Evolutionary conservation across 176 grass and related monocot species (phyloP), one percentile per base, ranked within the genome.

Genomic region (Puya raimondii): DNA sequence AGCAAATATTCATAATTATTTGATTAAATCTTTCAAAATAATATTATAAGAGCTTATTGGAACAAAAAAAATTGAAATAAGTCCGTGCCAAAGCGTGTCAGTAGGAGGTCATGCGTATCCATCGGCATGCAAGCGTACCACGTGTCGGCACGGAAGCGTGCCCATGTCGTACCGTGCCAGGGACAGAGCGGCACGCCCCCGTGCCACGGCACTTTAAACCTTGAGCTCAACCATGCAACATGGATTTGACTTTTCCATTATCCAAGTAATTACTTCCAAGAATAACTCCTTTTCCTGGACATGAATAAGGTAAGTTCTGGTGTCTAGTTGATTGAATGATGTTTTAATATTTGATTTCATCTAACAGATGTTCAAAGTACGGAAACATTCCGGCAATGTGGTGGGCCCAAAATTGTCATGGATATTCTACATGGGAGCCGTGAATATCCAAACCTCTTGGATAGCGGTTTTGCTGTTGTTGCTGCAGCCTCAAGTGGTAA

Each of bases 351-450:
- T 63, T 47, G 65, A 63, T 57, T 79, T 25, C 47, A 73, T 82
- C 50, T 74, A 42, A 56, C 70, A 97, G 93, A 97, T 73, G 2
- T 87, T 52, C 86, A 82, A 69, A 89, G 81, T 61, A 85, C 81
- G 2, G 89, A 92, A 77, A 81, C 29, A 29, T 97, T 87, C 84
- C 81, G 82, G 73, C 93, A 87, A 70, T 83, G 76, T 47, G 84
- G 78, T 66, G 89, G 89, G 6, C 74, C 84, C 14, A 85, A 77
- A 85, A 50, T 84, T 80, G 74, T 90, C 63, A 76, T 90, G 74
- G 81, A 80, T 83, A 85, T 97, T 67, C 72, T 97, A 57, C 79
- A 57, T 56, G 76, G 68, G 53, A 61, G 63, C 47, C 69, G 64
- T 53, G 69, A 84, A 83, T 86, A 65, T 73, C 79, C 57, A 72